Conservation (phyloP, 179 eudicot species). For the Beta corolliflora region DNA sequence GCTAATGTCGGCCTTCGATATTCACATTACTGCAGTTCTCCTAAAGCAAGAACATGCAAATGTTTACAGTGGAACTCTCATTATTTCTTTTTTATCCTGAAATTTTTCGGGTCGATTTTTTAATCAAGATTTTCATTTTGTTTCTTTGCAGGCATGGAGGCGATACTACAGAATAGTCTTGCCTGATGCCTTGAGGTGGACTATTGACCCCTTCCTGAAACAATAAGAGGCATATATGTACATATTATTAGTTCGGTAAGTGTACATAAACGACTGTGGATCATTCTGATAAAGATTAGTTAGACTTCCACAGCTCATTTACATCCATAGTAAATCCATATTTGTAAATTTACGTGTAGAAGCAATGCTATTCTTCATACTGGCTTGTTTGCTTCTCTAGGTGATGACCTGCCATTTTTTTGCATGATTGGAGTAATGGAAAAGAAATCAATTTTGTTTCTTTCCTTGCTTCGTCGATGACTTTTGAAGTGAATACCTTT, state of each 20-base stretch:
- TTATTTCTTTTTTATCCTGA: neutral
- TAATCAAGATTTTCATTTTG: neutral
- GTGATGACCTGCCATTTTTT: constrained; percentile 2
- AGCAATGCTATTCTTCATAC: neutral
- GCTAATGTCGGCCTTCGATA: neutral
- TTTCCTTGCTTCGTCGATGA: neutral
- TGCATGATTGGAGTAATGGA: neutral
- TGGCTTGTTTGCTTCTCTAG: constrained; percentile 6
- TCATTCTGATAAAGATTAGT: neutral
- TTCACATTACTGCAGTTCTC: neutral
- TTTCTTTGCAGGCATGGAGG: neutral
- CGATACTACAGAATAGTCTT: neutral
- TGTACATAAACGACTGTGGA: constrained; percentile 16
- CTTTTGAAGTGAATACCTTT: too few species aligned
- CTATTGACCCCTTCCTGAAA: neutral
- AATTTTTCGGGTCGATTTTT: neutral
- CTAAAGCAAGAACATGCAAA: neutral
- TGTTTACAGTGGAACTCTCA: neutral
- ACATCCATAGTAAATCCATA: constrained; percentile 11
- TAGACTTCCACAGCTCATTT: constrained; percentile 5
- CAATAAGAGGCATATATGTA: constrained; percentile 9
- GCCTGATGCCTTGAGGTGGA: neutral
- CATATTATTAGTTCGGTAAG: constrained; percentile 13
- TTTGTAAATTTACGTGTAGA: constrained; percentile 13
- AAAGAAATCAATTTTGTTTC: neutral